phyloP scores from a whole-genome alignment of 768 basidiomycete genomes.

The Boletus subparvulus region DNA sequence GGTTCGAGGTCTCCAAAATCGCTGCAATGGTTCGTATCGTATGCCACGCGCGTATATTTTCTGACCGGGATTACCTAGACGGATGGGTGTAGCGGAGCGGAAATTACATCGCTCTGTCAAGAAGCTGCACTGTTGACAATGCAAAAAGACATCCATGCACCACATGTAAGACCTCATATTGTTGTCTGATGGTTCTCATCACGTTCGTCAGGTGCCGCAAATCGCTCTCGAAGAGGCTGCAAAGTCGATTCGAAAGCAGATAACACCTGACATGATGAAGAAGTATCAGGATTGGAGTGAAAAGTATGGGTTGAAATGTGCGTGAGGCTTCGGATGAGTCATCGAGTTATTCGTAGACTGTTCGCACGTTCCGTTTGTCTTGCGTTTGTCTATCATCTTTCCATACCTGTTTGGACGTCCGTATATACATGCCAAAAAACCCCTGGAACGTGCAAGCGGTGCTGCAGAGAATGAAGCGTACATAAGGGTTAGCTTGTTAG shows the following conservation, averaged over 20 bases:
- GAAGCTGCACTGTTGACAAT: slow-evolving; percentile 93
- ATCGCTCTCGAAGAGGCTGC: slow-evolving; percentile 76
- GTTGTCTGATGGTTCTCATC: slow-evolving; percentile 1
- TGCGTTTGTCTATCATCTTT: too few relatives aligned
- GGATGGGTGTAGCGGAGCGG: slow-evolving; percentile 94
- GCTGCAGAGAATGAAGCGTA: too few relatives aligned
- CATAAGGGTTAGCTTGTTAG: too few relatives aligned
- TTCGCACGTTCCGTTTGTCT: not conserved
- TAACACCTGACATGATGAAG: slow-evolving; percentile 75
- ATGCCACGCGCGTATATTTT: not conserved
- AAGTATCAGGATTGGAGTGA: slow-evolving; percentile 73
- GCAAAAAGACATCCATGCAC: slow-evolving; percentile 79
- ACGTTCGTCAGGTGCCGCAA: slow-evolving; percentile 60
- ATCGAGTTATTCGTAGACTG: not conserved
- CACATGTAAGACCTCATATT: slow-evolving; percentile 52
- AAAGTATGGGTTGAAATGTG: slow-evolving; percentile 23
- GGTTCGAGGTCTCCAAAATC: slow-evolving; percentile 63
- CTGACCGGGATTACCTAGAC: slow-evolving; percentile 51
- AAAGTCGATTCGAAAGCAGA: slow-evolving; percentile 68
- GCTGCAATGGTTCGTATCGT: slow-evolving; percentile 57
- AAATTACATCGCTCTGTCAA: slow-evolving; percentile 88
- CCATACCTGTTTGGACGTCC: not conserved
- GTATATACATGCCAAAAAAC: too few relatives aligned
- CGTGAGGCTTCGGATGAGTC: not conserved
- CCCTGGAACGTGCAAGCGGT: too few relatives aligned